Evolutionary conservation across 2,329 filamentous ascomycete genomes (phyloP).

Genomic region (Fonsecaea nubica): DNA sequence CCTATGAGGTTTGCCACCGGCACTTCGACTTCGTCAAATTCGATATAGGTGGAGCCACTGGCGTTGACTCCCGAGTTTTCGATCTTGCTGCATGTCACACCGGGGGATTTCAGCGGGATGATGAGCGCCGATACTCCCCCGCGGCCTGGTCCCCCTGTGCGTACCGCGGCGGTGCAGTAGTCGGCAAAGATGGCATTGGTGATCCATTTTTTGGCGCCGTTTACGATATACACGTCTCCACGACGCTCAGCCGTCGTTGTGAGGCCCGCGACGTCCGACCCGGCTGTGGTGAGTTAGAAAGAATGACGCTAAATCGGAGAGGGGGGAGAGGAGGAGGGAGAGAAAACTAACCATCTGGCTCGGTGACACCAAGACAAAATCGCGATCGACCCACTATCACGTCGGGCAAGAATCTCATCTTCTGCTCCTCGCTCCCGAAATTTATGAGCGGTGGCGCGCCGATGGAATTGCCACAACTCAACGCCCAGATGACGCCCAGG

Average conservation of each 20-base stretch:
- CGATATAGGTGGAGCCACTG: slow-evolving; percentile 67
- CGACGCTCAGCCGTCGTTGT: slow-evolving; percentile 64
- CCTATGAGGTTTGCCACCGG: slow-evolving; percentile 88
- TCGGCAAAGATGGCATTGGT: slow-evolving; percentile 98
- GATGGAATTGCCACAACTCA: slow-evolving; percentile 45
- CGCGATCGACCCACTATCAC: slow-evolving; percentile 62
- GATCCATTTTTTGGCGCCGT: slow-evolving; percentile 99
- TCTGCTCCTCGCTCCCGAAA: slow-evolving; percentile 44
- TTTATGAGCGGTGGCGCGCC: slow-evolving; percentile 45
- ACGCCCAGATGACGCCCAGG: slow-evolving; percentile 44
- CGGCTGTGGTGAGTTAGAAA: slow-evolving; percentile 47
- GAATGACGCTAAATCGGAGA: background rate
- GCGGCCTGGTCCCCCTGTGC: slow-evolving; percentile 74
- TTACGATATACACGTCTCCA: slow-evolving; percentile 65
- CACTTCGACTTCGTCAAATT: slow-evolving; percentile 89
- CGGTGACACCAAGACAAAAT: slow-evolving; percentile 69
- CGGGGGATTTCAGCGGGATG: slow-evolving; percentile 84
- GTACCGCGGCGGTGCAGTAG: slow-evolving; percentile 90
- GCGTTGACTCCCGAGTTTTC: slow-evolving; percentile 98
- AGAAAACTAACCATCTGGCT: slow-evolving; percentile 28
- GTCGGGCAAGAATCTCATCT: slow-evolving; percentile 60
- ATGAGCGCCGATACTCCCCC: slow-evolving; percentile 96
- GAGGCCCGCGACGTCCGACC: slow-evolving; percentile 70
- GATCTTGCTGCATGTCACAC: slow-evolving; percentile 96
- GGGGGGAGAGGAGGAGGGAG: background rate